Base-by-base conservation (phyloP, 352 stramenopile species). In the Detonula confervacea region DNA sequence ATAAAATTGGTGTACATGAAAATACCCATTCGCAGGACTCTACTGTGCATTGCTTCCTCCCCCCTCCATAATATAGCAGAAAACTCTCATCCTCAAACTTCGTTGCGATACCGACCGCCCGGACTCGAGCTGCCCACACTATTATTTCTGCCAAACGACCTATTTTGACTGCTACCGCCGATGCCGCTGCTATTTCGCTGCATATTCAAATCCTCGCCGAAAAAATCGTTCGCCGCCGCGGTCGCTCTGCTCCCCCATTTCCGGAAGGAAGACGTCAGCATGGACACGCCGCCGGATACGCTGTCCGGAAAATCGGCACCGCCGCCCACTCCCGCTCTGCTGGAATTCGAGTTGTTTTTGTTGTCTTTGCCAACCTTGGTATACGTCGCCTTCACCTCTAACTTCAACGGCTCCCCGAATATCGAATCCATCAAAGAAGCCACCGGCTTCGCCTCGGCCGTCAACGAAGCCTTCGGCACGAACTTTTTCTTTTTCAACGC, bases 391-490 rank as follows among this genome's bases (percentile, higher is more conserved):
- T 64, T 62, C 6, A 66, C 24, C 39, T 74, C 65, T 52, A n/a
- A 66, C n/a, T 30, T 51, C 0, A 56, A 57, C 18, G 65, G 65
- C 42, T 65, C 52, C 18, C 65, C 65, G 18, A 74, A 74, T 66
- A 74, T 56, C 22, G 46, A 75, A 22, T 29, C 37, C 7, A 39
- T 14, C 2, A 60, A n/a, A 5, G 63, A 62, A n/a, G n/a, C n/a
- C n/a, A n/a, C n/a, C 6, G 63, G 46, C 7, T 16, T 33, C 5
- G 14, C 16, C 20, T 55, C 65, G 1, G 27, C 29, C 35, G 55
- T 74, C 18, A n/a, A n/a, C n/a, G n/a, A n/a, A n/a, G 65, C 20
- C 16, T 63, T 74, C 27, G 9, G 22, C 20, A 3, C 29, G n/a
- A n/a, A n/a, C 44, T 67, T 20, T 18, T 30, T n/a, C 25, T 30